Conservation (phyloP, 768 basidiomycete genomes). For the Mycena filopes region DNA sequence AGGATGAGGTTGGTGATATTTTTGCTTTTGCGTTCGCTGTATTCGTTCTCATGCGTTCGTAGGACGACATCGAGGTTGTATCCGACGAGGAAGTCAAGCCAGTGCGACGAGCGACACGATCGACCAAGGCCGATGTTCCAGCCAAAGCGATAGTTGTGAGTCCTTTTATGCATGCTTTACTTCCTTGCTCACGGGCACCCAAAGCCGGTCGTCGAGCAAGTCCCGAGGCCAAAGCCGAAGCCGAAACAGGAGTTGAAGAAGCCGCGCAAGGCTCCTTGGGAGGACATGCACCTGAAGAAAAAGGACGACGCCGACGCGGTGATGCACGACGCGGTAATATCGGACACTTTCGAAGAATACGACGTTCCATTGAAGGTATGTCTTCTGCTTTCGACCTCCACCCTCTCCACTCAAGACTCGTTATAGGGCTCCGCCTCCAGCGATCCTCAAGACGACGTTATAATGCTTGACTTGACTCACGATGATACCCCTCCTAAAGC, state of each 20-base stretch:
- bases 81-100: slow-evolving; percentile 26
- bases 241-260: slow-evolving; percentile 35
- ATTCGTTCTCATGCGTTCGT: background rate
- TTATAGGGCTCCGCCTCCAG: slow-evolving; percentile 11
- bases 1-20: background rate
- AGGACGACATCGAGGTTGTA: slow-evolving; percentile 9
- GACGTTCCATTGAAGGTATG: slow-evolving; percentile 22
- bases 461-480: slow-evolving; percentile 59
- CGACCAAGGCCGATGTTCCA: slow-evolving; percentile 7
- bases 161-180: background rate
- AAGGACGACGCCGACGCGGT: slow-evolving; percentile 10
- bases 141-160: slow-evolving; percentile 11
- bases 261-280: slow-evolving; percentile 45
- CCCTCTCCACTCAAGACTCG: background rate
- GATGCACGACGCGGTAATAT: background rate
- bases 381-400: background rate
- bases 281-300: slow-evolving; percentile 36
- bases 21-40: background rate
- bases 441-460: slow-evolving; percentile 32
- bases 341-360: slow-evolving; percentile 19
- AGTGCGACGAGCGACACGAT: slow-evolving; percentile 14
- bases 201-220: slow-evolving; percentile 15
- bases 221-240: slow-evolving; percentile 11
- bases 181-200: background rate
- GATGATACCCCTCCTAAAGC: slow-evolving; percentile 40